Conservation (phyloP, 108 stramenopile species). For the Poteriospumella lacustris region DNA sequence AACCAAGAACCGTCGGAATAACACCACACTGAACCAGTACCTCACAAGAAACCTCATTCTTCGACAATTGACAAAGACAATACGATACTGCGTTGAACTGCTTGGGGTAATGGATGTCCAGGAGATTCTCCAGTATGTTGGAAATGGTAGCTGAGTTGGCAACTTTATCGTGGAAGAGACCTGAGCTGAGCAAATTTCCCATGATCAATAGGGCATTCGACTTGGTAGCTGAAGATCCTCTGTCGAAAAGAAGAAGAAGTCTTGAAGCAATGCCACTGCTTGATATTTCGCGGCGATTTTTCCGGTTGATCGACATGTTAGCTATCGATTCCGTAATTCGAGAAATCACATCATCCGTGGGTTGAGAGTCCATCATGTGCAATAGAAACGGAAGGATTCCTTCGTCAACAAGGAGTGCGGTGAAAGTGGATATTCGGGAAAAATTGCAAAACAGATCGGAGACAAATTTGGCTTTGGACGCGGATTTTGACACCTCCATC, state of each 20-base stretch:
- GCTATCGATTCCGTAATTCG: slow-evolving; percentile 11
- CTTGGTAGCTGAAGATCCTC: not conserved
- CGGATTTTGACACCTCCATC: not conserved
- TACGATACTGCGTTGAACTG: slow-evolving; percentile 12
- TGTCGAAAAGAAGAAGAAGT: not conserved
- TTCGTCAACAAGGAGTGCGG: slow-evolving; percentile 14
- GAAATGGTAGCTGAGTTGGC: not conserved
- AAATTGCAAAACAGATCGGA: not conserved
- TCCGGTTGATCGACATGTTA: slow-evolving; percentile 10
- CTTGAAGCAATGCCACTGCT: not conserved
- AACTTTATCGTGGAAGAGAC: slow-evolving; percentile 21
- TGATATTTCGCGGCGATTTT: slow-evolving; percentile 25
- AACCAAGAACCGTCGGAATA: slow-evolving; percentile 1
- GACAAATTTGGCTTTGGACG: slow-evolving; percentile 6
- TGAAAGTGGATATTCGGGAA: not conserved
- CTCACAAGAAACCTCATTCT: not conserved
- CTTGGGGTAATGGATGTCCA: not conserved
- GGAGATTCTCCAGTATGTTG: slow-evolving; percentile 1
- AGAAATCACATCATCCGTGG: not conserved
- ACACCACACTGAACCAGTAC: not conserved
- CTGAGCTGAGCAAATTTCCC: slow-evolving; percentile 14
- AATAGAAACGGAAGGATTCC: slow-evolving; percentile 16
- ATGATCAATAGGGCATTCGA: slow-evolving; percentile 1
- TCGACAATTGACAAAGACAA: not conserved
- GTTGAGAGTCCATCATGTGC: slow-evolving; percentile 8